Evolutionary conservation across 768 basidiomycete genomes (phyloP).

Genomic region (Cytidiella melzeri): DNA sequence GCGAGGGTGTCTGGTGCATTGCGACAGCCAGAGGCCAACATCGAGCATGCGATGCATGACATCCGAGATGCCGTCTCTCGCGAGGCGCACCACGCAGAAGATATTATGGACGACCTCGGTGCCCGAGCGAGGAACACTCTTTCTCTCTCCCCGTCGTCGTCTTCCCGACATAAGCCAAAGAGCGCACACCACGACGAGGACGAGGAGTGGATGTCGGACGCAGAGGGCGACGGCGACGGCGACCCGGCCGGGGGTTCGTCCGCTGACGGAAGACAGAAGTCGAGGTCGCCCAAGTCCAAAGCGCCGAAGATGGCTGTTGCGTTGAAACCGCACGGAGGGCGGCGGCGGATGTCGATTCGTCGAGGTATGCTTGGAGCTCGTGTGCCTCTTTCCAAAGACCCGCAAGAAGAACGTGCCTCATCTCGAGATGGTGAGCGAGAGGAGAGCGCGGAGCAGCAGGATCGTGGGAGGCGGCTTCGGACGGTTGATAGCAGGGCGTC

Average conservation of each 20-base stretch:
- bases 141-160: constrained; percentile 4
- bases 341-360: constrained; percentile 13
- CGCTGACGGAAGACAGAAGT: constrained; percentile 7
- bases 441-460: constrained; percentile 5
- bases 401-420: background rate
- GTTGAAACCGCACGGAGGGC: constrained; percentile 8
- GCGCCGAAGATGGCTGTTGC: constrained; percentile 12
- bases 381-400: background rate
- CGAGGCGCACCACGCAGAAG: constrained; percentile 14
- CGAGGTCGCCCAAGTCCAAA: constrained; percentile 18
- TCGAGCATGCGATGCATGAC: constrained; percentile 12
- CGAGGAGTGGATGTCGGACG: constrained; percentile 63
- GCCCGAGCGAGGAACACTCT: constrained; percentile 15
- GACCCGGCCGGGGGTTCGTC: constrained; percentile 7
- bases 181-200: constrained; percentile 41
- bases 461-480: constrained; percentile 17
- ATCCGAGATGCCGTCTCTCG: constrained; percentile 16
- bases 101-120: constrained; percentile 3
- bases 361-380: constrained; percentile 14
- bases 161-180: constrained; percentile 2
- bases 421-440: background rate
- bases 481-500: constrained; percentile 1
- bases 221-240: constrained; percentile 25
- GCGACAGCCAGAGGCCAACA: constrained; percentile 1
- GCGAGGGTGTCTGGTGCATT: constrained; percentile 12